Conservation (phyloP, 495 filamentous ascomycete genomes). For the Podospora didyma region DNA sequence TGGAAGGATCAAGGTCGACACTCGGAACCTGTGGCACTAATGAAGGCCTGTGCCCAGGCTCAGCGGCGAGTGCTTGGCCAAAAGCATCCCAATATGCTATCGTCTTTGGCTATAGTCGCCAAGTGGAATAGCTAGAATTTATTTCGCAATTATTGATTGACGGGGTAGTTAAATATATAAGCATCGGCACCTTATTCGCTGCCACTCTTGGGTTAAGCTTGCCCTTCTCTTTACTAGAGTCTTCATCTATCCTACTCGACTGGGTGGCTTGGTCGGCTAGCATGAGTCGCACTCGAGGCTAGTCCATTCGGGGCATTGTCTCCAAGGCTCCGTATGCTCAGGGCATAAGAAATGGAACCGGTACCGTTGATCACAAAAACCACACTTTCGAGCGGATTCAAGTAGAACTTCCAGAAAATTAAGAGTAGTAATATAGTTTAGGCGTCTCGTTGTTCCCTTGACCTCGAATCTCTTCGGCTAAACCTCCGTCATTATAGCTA, state of each 20-base stretch:
- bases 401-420: background rate
- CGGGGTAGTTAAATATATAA: no score
- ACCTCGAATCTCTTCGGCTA: background rate
- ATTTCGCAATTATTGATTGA: no score
- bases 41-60: no score
- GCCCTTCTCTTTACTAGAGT: background rate
- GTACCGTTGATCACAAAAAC: background rate
- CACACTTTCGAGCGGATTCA: background rate
- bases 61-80: no score
- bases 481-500: background rate
- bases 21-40: no score
- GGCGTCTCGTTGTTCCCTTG: background rate
- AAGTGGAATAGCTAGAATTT: no score
- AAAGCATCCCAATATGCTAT: no score
- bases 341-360: background rate
- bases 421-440: background rate
- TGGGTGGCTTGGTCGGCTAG: background rate
- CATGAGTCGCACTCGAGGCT: background rate
- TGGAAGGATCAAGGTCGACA: no score
- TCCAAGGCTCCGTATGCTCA: background rate
- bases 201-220: no score
- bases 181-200: no score
- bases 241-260: background rate
- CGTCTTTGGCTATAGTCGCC: no score
- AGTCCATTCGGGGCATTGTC: background rate